A percentile compares a stretch with the other conserved stretches of the same genome.
Evolutionary conservation across 2,329 filamentous ascomycete species (phyloP).

Genomic region (Botrytis pseudocinerea): DNA sequence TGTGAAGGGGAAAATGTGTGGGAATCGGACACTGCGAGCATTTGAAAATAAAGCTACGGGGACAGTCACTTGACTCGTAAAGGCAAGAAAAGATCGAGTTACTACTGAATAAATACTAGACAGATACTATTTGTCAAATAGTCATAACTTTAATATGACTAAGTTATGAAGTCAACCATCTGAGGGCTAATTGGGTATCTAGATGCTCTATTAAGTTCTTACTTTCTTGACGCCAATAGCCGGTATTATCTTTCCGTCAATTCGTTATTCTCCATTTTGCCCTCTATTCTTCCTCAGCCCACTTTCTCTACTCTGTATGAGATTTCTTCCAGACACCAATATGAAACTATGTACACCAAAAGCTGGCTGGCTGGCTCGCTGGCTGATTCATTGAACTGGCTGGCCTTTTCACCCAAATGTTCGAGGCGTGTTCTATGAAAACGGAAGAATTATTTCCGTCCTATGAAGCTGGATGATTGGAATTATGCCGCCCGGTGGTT

Average conservation of each 20-base stretch:
- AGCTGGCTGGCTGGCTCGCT: neutral
- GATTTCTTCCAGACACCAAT: neutral
- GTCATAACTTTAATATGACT: neutral
- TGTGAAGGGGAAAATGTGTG: neutral
- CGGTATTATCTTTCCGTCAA: conserved; percentile 2
- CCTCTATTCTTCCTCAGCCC: neutral
- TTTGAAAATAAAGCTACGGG: no score
- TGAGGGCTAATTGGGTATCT: neutral
- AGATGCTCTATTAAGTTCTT: neutral
- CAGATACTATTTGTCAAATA: neutral
- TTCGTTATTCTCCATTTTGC: neutral
- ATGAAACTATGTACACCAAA: neutral
- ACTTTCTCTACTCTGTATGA: neutral
- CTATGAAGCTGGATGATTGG: neutral
- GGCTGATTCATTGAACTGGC: neutral
- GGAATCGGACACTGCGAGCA: neutral
- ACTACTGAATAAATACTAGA: conserved; percentile 1
- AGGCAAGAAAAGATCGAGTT: neutral
- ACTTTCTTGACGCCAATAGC: neutral
- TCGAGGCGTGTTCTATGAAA: conserved; percentile 17
- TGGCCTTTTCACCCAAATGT: neutral
- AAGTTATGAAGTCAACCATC: neutral
- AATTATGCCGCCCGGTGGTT: neutral
- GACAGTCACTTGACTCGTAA: neutral
- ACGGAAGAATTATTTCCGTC: conserved; percentile 23